Percentiles rank a stretch among this genome's conserved stretches.
Evolutionary conservation across 768 basidiomycete genomes (phyloP).

Genomic region (Termitomyces heimii): DNA sequence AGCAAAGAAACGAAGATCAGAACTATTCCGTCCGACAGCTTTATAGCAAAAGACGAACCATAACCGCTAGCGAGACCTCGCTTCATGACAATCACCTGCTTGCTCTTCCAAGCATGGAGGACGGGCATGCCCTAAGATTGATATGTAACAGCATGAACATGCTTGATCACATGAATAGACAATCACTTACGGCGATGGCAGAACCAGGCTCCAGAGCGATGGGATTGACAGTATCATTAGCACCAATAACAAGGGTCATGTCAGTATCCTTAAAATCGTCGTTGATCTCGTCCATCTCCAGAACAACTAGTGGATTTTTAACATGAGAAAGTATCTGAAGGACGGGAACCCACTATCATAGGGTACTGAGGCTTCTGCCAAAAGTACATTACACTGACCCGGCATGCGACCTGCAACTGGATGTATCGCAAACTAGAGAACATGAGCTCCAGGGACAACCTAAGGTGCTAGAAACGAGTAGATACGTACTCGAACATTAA

Average conservation of each 20-base stretch:
- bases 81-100: constrained; percentile 91
- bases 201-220: constrained; percentile 85
- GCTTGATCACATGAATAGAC: not conserved
- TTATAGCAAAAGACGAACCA: constrained; percentile 35
- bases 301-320: constrained; percentile 52
- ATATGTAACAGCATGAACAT: not conserved
- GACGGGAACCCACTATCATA: constrained; percentile 61
- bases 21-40: not conserved
- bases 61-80: constrained; percentile 86
- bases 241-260: constrained; percentile 86
- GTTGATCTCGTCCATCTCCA: constrained; percentile 95
- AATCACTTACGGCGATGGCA: constrained; percentile 56
- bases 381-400: constrained; percentile 87
- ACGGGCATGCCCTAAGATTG: constrained; percentile 77
- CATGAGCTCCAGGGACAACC: not conserved
- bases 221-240: constrained; percentile 90
- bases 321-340: not conserved
- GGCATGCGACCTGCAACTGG: constrained; percentile 94
- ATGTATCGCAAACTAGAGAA: constrained; percentile 66
- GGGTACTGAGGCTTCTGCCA: constrained; percentile 86
- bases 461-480: not conserved
- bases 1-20: constrained; percentile 1
- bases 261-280: constrained; percentile 88
- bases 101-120: constrained; percentile 89
- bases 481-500: constrained; percentile 62